A percentile compares a stretch with the other conserved stretches of the same genome.
These are phyloP conservation scores for Leccinum subgranulosum DNA, from an alignment of 768 basidiomycete genomes.

Conservation along the genomic window DNA sequence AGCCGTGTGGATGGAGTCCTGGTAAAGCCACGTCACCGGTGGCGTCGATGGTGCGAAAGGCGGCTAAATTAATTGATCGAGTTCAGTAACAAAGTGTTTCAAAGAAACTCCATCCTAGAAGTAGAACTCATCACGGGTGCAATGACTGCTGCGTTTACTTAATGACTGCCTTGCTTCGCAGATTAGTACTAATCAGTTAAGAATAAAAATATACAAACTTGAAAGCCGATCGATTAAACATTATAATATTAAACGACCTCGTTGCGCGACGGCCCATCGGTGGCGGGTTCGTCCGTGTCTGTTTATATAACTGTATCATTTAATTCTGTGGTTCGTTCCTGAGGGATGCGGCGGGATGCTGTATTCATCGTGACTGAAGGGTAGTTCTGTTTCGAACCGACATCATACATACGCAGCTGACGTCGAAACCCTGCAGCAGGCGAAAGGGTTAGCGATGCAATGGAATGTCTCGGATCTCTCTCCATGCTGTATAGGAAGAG, in stretches of 20 bases:
- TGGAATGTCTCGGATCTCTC: neutral
- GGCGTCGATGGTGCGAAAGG: slow-evolving; percentile 3
- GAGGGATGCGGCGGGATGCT: slow-evolving; percentile 16
- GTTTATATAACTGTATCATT: neutral
- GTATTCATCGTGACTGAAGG: slow-evolving; percentile 7
- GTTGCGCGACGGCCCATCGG: slow-evolving; percentile 3
- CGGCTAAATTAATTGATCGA: slow-evolving; percentile 1
- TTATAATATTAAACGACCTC: slow-evolving; percentile 6
- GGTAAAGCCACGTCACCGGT: slow-evolving; percentile 5
- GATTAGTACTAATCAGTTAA: neutral
- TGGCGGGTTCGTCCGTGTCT: neutral
- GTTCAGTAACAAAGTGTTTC: neutral
- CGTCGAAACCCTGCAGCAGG: neutral
- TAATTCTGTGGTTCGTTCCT: neutral
- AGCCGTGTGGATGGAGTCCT: neutral
- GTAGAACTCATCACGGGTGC: neutral
- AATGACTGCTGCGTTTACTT: neutral
- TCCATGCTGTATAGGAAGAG: neutral
- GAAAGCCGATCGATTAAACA: neutral
- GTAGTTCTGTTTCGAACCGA: neutral
- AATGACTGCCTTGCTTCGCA: neutral
- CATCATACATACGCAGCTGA: neutral
- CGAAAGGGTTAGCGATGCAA: neutral
- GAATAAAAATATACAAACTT: neutral
- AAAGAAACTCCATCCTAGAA: neutral